phyloP scores from a whole-genome alignment of 1,139 yeast species.

The Pichia sp. region DNA sequence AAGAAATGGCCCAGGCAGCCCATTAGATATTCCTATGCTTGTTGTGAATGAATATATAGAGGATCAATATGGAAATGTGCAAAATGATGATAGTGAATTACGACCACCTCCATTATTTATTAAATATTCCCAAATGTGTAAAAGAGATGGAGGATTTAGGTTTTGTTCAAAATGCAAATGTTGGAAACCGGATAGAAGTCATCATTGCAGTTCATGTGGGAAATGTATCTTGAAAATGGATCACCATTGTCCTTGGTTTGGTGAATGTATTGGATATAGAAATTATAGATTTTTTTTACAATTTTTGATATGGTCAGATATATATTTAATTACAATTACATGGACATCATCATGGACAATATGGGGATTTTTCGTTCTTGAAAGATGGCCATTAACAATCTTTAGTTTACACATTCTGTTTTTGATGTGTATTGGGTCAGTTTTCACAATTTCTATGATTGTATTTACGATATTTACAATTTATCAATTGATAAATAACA shows the following conservation, averaged over 20 bases:
- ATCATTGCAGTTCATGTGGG: conserved; percentile 75
- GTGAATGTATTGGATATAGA: conserved; percentile 75
- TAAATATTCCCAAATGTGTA: conserved; percentile 34
- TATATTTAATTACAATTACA: conserved; percentile 42
- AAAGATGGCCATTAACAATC: conserved; percentile 29
- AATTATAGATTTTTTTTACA: conserved; percentile 80
- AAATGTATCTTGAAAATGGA: conserved; percentile 74
- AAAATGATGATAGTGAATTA: conserved; percentile 20
- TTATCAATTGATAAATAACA: conserved; percentile 54
- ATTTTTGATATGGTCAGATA: conserved; percentile 53
- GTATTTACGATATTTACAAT: conserved; percentile 55
- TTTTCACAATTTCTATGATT: conserved; percentile 52
- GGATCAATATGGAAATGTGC: conserved; percentile 1
- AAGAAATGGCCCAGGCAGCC: conserved; percentile 5
- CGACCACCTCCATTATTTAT: conserved; percentile 36
- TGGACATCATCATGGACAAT: conserved; percentile 37
- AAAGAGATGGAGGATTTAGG: conserved; percentile 44
- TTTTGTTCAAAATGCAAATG: conserved; percentile 67
- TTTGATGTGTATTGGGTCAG: conserved; percentile 56
- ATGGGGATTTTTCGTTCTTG: conserved; percentile 41
- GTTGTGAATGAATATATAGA: conserved; percentile 19
- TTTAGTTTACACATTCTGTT: conserved; percentile 58
- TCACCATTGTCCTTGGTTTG: conserved; percentile 98
- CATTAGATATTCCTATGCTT: conserved; percentile 6
- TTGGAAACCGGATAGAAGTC: conserved; percentile 94